phyloP scores from a whole-genome alignment of 805 yeast species.

The Torulaspora franciscae region DNA sequence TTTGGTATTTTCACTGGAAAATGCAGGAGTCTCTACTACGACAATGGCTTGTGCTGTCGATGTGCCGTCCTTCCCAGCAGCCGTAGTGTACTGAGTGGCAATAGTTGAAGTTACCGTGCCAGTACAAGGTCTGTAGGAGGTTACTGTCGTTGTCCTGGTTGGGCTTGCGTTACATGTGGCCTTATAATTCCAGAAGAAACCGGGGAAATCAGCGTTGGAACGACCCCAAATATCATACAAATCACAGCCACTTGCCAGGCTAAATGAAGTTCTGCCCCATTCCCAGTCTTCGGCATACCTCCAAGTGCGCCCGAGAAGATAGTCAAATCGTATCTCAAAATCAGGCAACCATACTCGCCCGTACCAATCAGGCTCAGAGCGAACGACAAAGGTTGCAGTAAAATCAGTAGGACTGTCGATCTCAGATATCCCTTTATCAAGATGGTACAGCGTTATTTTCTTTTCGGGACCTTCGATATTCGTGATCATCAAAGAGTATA shows the following conservation, averaged over 20 bases:
- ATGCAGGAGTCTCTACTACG: too few relatives aligned
- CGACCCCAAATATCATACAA: constrained; percentile 16
- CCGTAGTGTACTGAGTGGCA: too few relatives aligned
- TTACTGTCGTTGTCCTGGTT: not conserved
- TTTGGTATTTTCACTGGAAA: too few relatives aligned
- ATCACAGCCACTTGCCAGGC: constrained; percentile 21
- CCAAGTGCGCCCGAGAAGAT: constrained; percentile 13
- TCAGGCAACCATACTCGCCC: constrained; percentile 20
- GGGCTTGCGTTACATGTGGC: not conserved
- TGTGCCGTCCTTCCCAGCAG: too few relatives aligned
- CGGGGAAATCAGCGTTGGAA: constrained; percentile 23
- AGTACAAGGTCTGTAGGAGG: too few relatives aligned
- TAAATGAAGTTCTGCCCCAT: constrained; percentile 19
- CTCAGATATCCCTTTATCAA: constrained; percentile 14
- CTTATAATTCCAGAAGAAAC: constrained; percentile 16
- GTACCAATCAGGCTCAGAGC: constrained; percentile 10
- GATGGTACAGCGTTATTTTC: constrained; percentile 17
- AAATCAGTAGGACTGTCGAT: constrained; percentile 22
- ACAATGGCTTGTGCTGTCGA: too few relatives aligned
- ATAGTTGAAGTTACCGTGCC: too few relatives aligned
- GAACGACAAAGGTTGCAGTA: constrained; percentile 19
- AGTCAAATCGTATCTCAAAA: constrained; percentile 21
- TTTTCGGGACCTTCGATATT: constrained; percentile 18
- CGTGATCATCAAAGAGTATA: constrained; percentile 18
- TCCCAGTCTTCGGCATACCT: constrained; percentile 12